phyloP scores from a whole-genome alignment of 306 rosid species.

The Acmispon strigosus region DNA sequence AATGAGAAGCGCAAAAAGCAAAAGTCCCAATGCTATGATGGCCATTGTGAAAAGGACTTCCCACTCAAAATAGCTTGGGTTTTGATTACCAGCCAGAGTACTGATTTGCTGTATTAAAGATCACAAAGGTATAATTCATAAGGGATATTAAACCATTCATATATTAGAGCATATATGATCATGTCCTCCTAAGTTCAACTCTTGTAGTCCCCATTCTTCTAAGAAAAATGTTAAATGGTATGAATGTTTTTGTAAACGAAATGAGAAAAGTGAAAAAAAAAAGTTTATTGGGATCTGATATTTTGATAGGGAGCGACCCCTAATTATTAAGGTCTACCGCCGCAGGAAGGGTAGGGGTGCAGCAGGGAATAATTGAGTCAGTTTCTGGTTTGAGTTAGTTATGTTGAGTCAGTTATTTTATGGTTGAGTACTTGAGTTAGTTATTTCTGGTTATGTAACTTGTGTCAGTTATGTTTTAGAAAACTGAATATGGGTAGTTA shows the following conservation, averaged over 20 bases:
- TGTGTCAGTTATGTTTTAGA: too few species aligned
- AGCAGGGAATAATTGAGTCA: too few species aligned
- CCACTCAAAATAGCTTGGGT: slow-evolving; percentile 64
- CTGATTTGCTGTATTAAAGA: slow-evolving; percentile 97
- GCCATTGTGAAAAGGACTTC: slow-evolving; percentile 79
- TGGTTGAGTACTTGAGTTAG: too few species aligned
- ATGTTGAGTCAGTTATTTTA: too few species aligned
- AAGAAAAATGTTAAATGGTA: too few species aligned
- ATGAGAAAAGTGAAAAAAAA: not conserved
- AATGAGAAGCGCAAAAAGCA: slow-evolving; percentile 84
- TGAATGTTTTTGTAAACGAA: not conserved
- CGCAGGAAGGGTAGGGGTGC: too few species aligned
- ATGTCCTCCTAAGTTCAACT: not conserved
- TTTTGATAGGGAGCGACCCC: too few species aligned
- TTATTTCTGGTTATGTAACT: too few species aligned
- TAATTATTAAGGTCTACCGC: not conserved
- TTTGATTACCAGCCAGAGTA: slow-evolving; percentile 72
- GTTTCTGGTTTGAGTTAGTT: too few species aligned
- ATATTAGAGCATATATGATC: not conserved
- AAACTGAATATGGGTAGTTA: too few species aligned
- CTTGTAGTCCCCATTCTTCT: too few species aligned
- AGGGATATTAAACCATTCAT: slow-evolving; percentile 2
- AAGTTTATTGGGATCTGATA: not conserved
- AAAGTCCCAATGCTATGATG: slow-evolving; percentile 70
- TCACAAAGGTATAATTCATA: not conserved